phyloP scores from a whole-genome alignment of 1,284 basidiomycete genomes.

The Ustilago trichophora region DNA sequence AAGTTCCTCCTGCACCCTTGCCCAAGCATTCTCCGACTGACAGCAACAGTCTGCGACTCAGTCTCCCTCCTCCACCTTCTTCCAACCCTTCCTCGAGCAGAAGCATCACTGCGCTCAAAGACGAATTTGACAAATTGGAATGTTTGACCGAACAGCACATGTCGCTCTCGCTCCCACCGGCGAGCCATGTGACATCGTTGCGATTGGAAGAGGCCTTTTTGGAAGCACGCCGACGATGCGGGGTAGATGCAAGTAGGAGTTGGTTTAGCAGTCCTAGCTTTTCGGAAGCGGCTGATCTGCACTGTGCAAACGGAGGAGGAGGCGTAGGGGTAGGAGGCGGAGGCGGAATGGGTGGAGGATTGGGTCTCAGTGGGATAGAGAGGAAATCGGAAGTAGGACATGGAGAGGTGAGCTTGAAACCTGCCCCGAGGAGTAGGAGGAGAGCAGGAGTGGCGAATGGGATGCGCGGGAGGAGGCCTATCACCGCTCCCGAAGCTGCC shows the following conservation, averaged over 20 bases:
- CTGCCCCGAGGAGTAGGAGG: constrained; percentile 6
- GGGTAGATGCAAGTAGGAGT: constrained; percentile 8
- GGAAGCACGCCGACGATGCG: constrained; percentile 18
- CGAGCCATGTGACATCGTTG: neutral
- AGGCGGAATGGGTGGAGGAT: too few relatives aligned
- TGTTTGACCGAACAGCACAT: constrained; percentile 25
- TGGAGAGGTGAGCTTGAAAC: constrained; percentile 1
- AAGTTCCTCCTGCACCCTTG: neutral
- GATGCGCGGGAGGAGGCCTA: neutral
- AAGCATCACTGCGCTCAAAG: constrained; percentile 9
- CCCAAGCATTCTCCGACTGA: neutral
- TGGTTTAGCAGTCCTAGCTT: too few relatives aligned
- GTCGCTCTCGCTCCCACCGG: constrained; percentile 1
- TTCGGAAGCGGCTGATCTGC: too few relatives aligned
- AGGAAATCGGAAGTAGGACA: too few relatives aligned
- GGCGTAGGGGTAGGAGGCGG: neutral
- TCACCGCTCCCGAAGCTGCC: constrained; percentile 27
- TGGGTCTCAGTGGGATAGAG: too few relatives aligned
- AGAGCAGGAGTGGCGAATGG: neutral
- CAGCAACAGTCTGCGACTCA: too few relatives aligned
- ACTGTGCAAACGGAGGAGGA: neutral
- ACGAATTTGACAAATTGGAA: constrained; percentile 44
- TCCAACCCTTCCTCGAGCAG: too few relatives aligned
- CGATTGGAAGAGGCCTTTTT: constrained; percentile 19
- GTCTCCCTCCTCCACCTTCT: too few relatives aligned